Evolutionary conservation across 1,284 basidiomycete genomes (phyloP).

Genomic region (Irpex sp.): DNA sequence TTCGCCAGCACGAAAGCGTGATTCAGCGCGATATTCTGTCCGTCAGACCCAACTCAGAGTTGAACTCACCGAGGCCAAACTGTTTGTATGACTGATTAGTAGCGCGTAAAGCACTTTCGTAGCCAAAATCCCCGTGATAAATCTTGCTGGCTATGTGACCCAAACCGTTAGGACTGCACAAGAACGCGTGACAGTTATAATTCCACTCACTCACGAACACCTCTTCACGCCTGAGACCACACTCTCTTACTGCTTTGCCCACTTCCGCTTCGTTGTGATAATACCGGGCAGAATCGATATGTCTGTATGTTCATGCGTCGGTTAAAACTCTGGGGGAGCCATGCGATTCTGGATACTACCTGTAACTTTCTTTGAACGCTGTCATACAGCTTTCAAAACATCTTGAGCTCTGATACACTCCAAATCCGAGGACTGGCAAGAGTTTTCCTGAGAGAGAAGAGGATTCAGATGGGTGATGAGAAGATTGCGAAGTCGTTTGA

Average conservation of each 20-base stretch:
- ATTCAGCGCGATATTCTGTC: not conserved
- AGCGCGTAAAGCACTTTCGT: slow-evolving; percentile 33
- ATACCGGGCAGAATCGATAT: slow-evolving; percentile 13
- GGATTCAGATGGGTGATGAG: not conserved
- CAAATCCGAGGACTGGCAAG: slow-evolving; percentile 9
- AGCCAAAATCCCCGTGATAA: slow-evolving; percentile 31
- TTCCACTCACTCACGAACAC: slow-evolving; percentile 11
- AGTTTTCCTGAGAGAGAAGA: slow-evolving; percentile 1
- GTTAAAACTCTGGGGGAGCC: not conserved
- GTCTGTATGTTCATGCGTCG: not conserved
- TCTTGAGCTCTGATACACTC: slow-evolving; percentile 10
- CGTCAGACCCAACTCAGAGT: not conserved
- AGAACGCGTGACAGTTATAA: too few relatives aligned
- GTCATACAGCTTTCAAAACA: slow-evolving; percentile 8
- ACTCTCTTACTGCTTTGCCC: slow-evolving; percentile 8
- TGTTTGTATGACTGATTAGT: slow-evolving; percentile 38
- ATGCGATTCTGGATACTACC: not conserved
- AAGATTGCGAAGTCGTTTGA: not conserved
- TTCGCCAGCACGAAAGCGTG: slow-evolving; percentile 9
- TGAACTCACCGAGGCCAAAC: slow-evolving; percentile 34
- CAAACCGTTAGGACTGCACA: too few relatives aligned
- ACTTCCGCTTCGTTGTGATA: slow-evolving; percentile 12
- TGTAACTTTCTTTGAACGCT: slow-evolving; percentile 10
- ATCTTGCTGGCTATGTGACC: slow-evolving; percentile 41
- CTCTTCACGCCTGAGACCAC: slow-evolving; percentile 6